Percentiles rank a stretch among this genome's conserved stretches.
Evolutionary conservation across 2,329 filamentous ascomycete species (phyloP).

Genomic region (Cladobotryum mycophilum): DNA sequence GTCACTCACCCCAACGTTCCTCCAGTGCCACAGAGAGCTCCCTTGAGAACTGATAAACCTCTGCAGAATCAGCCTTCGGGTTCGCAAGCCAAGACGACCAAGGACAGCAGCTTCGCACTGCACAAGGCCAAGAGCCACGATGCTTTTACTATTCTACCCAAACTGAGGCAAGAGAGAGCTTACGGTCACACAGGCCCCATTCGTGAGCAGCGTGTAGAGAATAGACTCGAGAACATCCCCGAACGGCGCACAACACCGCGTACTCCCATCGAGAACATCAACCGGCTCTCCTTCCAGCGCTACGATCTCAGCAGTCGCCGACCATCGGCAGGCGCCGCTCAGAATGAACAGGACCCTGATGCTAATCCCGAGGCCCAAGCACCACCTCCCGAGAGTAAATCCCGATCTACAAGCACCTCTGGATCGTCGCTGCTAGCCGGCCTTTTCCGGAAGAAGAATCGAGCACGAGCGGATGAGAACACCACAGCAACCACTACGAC

Average conservation of each 20-base stretch:
- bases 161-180: not conserved
- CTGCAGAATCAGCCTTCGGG: not conserved
- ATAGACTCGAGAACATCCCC: constrained; percentile 1
- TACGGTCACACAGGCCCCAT: not conserved
- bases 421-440: constrained; percentile 17
- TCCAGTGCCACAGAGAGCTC: not conserved
- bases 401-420: not conserved
- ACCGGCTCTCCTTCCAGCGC: constrained; percentile 7
- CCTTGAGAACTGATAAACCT: not conserved
- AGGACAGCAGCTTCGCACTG: constrained; percentile 18
- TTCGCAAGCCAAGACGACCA: not conserved
- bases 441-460: constrained; percentile 22
- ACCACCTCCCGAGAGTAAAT: not conserved
- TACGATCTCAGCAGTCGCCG: constrained; percentile 11
- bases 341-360: too few relatives aligned
- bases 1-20: not conserved
- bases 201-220: not conserved
- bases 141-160: constrained; percentile 18
- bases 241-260: not conserved
- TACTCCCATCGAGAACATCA: not conserved
- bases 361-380: too few relatives aligned
- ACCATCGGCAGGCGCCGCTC: not conserved
- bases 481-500: not conserved
- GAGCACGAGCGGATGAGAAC: constrained; percentile 1
- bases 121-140: constrained; percentile 17